Conservation (phyloP, 2,329 filamentous ascomycete species). For the Neobulgaria alba region DNA sequence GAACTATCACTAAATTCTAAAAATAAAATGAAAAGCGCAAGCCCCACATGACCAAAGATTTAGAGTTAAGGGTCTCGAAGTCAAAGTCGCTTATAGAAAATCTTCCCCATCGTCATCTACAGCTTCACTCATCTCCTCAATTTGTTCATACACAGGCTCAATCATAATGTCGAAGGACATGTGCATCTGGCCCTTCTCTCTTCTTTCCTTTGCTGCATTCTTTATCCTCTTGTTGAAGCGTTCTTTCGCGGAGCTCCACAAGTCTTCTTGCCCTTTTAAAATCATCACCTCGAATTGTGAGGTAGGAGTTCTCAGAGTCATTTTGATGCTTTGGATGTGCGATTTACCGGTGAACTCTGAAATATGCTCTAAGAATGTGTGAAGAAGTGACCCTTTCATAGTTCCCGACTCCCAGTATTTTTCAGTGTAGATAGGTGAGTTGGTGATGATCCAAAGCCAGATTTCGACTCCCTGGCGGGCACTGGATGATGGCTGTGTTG, state of each 20-base stretch:
- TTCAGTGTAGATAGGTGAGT: conserved; percentile 7
- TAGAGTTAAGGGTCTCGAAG: no score
- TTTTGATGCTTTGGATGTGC: conserved; percentile 12
- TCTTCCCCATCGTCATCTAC: conserved; percentile 6
- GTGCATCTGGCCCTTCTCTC: neutral
- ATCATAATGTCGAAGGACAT: conserved; percentile 9
- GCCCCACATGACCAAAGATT: no score
- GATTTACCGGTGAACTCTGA: neutral
- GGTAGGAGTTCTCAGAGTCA: conserved; percentile 9
- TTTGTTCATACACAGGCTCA: conserved; percentile 12
- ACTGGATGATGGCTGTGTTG: no score
- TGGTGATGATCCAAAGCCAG: conserved; percentile 10
- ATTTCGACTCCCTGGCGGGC: conserved; percentile 4
- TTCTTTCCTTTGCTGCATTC: conserved; percentile 2
- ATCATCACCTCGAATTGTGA: conserved; percentile 10
- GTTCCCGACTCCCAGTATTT: conserved; percentile 11
- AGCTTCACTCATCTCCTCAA: neutral
- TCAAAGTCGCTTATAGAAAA: no score
- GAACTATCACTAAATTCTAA: no score
- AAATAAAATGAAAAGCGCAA: no score
- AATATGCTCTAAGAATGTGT: conserved; percentile 8
- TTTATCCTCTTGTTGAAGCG: conserved; percentile 11
- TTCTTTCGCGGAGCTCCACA: conserved; percentile 7
- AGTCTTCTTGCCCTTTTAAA: conserved; percentile 6
- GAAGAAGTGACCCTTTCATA: conserved; percentile 5